Evolutionary conservation across 208 protist species (phyloP), one percentile per base, ranked within the genome.

Genomic region (Trypanosoma mega): DNA sequence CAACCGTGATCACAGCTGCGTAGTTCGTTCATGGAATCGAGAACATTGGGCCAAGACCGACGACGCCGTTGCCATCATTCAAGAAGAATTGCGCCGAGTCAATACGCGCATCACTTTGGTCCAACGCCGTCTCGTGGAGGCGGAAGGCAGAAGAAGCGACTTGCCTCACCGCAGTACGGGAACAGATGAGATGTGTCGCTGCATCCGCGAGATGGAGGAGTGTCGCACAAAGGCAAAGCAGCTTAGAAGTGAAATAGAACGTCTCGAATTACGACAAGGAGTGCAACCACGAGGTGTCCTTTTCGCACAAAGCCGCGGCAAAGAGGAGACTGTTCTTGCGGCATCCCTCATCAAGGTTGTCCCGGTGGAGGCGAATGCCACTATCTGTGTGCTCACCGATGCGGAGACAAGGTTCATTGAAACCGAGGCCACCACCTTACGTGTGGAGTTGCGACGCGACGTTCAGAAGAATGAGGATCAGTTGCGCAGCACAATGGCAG

Each of bases 341-440:
- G 60, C 53, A 3, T 69, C 63, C 27, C 14, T 69, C 16, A 55
- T 69, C 24, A 53, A 45, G 27, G n/a, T 36, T 41, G 1, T 69
- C 2, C 18, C 51, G 7, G 63, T 69, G 16, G 53, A 69, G 1
- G n/a, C 27, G 12, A 36, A 48, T 21, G 14, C 23, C 14, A 20
- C 4, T 12, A n/a, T 24, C 9, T 69, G 63, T 27, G 20, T 61
- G 16, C 29, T 69, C 16, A 69, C 63, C 16, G 63, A 23, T 31
- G 9, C 11, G 9, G 63, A 69, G 27, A 36, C 31, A 8, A 20
- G 45, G 7, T 45, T 46, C 26, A 62, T 69, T 62, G 46, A 69
- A 31, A 14, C 14, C 2, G 54, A 47, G 26, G 53, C 34, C 11
- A 14, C 20, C 18, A n/a, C 34, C 6, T 11, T 56, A 20, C 44